Evolutionary conservation across 179 eudicot species (phyloP).

Genomic region (Amaranthus tricolor): DNA sequence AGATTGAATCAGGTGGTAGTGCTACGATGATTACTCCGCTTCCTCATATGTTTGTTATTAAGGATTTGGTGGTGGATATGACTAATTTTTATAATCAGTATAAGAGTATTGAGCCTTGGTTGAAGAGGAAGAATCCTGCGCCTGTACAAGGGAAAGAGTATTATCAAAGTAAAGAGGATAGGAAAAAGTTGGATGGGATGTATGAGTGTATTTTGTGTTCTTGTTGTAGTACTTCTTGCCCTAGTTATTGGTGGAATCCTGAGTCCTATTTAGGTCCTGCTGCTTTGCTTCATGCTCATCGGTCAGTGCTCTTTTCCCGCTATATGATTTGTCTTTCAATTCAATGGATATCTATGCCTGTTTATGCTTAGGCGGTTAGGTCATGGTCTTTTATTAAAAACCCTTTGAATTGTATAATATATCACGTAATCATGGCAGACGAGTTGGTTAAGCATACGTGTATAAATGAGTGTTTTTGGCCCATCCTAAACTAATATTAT

Average conservation of each 20-base stretch:
- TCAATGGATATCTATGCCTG: no score
- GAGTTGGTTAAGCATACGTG: no score
- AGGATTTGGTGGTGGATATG: constrained; percentile 99
- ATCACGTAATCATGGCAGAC: no score
- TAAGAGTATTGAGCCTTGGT: constrained; percentile 96
- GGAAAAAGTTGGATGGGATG: constrained; percentile 98
- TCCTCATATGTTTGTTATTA: constrained; percentile 96
- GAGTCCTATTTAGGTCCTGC: constrained; percentile 95
- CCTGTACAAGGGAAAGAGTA: constrained; percentile 69
- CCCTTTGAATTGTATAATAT: no score
- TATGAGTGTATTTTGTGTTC: constrained; percentile 96
- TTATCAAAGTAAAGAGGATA: constrained; percentile 73
- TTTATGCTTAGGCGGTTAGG: no score
- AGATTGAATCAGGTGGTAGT: constrained; percentile 34
- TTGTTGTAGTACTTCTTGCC: constrained; percentile 97
- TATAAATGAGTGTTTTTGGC: no score
- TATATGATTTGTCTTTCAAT: not conserved
- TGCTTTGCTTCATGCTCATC: constrained; percentile 88
- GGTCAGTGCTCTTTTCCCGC: constrained; percentile 32
- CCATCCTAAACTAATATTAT: no score
- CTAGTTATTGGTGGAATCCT: constrained; percentile 99
- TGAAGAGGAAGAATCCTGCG: constrained; percentile 76
- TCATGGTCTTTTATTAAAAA: no score
- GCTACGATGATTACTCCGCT: constrained; percentile 63
- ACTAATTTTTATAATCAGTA: constrained; percentile 96